phyloP scores from a whole-genome alignment of 169 alveolate genomes.

The Eimeria necatrix region DNA sequence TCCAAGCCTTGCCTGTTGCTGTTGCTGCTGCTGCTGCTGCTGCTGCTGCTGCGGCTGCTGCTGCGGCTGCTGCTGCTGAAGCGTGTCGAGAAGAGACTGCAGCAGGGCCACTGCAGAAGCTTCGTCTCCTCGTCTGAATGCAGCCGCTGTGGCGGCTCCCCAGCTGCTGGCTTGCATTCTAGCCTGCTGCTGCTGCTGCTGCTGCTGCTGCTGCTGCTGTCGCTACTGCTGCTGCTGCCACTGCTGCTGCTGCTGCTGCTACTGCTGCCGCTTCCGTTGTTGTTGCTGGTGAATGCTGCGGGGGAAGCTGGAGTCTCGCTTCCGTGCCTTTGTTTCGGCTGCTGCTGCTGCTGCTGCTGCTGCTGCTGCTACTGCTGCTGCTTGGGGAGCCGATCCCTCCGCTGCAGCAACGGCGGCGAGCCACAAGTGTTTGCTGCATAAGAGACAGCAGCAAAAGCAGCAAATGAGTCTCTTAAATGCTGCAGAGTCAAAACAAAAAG shows the following conservation, averaged over 20 bases:
- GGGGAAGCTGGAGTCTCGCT: neutral
- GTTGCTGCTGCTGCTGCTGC: neutral
- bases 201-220: constrained; percentile 24
- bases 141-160: constrained; percentile 12
- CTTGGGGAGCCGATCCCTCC: neutral
- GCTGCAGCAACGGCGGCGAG: neutral
- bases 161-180: neutral
- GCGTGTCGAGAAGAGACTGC: neutral
- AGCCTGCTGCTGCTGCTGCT: neutral
- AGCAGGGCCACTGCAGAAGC: constrained; percentile 29
- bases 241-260: constrained; percentile 5
- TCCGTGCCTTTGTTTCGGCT: constrained; percentile 26
- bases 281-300: no score
- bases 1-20: neutral
- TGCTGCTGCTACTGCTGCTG: constrained; percentile 4
- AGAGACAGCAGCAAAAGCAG: neutral
- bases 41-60: constrained; percentile 1
- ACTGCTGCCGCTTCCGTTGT: neutral
- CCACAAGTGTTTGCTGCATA: neutral
- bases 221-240: neutral
- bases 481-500: neutral
- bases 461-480: neutral
- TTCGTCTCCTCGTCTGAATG: neutral
- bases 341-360: neutral
- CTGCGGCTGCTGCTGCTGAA: constrained; percentile 19